phyloP scores from a whole-genome alignment of 2,329 filamentous ascomycete genomes.

The Verticillium nubilum region DNA sequence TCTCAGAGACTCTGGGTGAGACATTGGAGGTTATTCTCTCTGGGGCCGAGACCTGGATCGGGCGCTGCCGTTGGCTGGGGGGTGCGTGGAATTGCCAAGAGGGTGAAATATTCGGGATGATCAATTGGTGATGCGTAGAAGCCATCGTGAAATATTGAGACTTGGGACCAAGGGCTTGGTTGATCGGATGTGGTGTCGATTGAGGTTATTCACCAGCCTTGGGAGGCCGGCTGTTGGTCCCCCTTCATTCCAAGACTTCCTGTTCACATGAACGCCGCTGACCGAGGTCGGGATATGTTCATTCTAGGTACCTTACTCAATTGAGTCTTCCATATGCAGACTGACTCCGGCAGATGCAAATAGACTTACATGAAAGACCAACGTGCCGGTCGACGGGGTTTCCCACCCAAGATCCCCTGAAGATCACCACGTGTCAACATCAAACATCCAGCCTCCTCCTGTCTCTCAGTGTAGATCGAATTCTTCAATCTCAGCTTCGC shows the following conservation, averaged over 20 bases:
- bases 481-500: background rate
- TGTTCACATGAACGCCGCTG: too few relatives aligned
- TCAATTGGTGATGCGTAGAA: background rate
- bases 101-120: background rate
- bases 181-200: background rate
- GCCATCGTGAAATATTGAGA: background rate
- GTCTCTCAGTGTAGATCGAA: background rate
- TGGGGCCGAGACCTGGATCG: background rate
- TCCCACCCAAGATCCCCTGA: background rate
- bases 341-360: background rate
- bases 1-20: background rate
- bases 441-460: background rate
- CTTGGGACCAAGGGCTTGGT: background rate
- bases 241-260: background rate
- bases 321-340: background rate
- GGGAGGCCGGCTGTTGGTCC: background rate
- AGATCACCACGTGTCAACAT: background rate
- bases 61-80: background rate
- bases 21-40: background rate
- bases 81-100: background rate
- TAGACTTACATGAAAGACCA: background rate
- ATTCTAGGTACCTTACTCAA: too few relatives aligned
- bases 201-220: background rate
- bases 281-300: too few relatives aligned
- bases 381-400: background rate